Evolutionary conservation across 768 basidiomycete species (phyloP), one percentile per base, ranked within the genome.

Genomic region (Baorangia bicolor): DNA sequence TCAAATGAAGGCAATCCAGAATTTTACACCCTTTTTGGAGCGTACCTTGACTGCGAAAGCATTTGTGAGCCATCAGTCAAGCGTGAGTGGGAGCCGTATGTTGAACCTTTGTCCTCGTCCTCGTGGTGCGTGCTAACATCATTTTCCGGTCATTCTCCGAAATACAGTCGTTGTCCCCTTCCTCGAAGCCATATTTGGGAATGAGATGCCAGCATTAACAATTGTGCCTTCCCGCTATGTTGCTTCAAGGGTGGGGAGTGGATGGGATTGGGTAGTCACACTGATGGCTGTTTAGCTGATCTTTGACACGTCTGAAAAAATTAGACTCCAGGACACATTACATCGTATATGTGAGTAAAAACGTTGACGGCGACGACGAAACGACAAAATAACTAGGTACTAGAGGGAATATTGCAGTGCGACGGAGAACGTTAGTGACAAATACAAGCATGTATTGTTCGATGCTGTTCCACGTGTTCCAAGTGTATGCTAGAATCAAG

Each of bases 201-300:
- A 18, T 10, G 51, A 60, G 21, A 69, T 64, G 59, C 69, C 69
- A 33, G 71, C 69, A 14, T 27, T 67, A 39, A 71, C 69, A 12
- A 48, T 63, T 8, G 42, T 71, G 8, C 69, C 69, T 44, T 57
- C 62, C 27, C 40, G 39, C 12, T 28, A 48, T 42, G 53, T 73
- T 28, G 49, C 57, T 41, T 67, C 71, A 4, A 60, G 69, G 45
- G 37, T 39, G 9, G 64, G 58, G 27, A 42, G 21, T 18, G 56
- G 45, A 12, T 71, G 69, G 69, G 65, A 70, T 44, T 71, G 63
- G 61, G 69, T 50, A 16, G 46, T 73, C 30, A 58, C 71, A 11
- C 30, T 73, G 21, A 64, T 63, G 59, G 71, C 67, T 31, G 62
- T 71, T 23, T 71, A 59, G 39, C 13, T 12, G 7, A 20, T 47